Base-by-base conservation (phyloP, 2,329 filamentous ascomycete species). In the Aureobasidium melanogenum region DNA sequence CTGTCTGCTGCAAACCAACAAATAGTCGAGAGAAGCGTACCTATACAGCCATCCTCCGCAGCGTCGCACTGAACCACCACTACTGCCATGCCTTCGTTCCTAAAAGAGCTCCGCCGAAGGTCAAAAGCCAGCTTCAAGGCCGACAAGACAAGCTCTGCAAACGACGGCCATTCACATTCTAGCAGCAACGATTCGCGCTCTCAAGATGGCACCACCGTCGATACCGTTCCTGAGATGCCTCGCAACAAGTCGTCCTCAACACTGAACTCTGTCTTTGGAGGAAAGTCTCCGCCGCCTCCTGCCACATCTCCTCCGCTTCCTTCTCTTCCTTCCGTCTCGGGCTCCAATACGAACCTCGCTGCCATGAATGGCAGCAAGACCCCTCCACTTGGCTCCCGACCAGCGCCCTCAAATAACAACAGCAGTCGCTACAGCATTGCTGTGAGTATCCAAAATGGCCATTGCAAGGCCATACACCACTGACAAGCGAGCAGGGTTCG, bases 101-200 rank as follows among this genome's bases (percentile, higher is more conserved):
- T 94, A 69, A 89, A 85, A 74, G 85, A 88, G 70, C 65, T 69
- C 48, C 88, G 89, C 68, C 84, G 89, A 67, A 86, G 87, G 68
- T 94, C 89, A 61, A 87, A 81, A 73, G 83, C 86, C 63, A 91
- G 86, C 78, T 87, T 91, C 75, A 84, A 82, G 63, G 86, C 84
- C 51, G 82, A 83, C 43, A 80, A 79, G 64, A 84, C 84, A 43
- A 84, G 64, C 28, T 65, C 81, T 51, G 84, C 32, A 30, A 68
- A 67, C 63, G 64, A 64, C 36, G 66, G 62, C 5, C 57, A 60
- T 14, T 60, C 57, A 15, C 59, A 61, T 14, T 60, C 61, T 32
- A 66, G 60, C 63, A 63, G 48, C 59, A 59, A 59, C 24, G 63
- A 87, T 67, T 81, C 80, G 9, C 84, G 82, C 50, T 66, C 67